Conservation (phyloP, 2,329 filamentous ascomycete species). For the Aspergillus flavus region DNA sequence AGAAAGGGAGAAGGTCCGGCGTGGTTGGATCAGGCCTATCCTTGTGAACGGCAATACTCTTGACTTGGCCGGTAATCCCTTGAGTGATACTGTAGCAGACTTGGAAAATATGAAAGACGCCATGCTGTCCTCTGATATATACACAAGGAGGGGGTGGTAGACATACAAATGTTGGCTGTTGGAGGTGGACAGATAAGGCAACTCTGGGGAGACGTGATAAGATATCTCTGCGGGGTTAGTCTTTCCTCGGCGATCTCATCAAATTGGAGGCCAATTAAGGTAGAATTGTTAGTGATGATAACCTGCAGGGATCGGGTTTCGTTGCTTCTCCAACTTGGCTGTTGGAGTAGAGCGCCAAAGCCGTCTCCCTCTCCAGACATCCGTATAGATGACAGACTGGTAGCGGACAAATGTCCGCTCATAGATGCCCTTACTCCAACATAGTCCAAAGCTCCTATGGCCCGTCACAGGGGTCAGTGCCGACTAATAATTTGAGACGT, state of each 20-base stretch:
- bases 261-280: slow-evolving; percentile 14
- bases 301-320: background rate
- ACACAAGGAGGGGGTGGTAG: background rate
- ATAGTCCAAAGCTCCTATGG: background rate
- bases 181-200: slow-evolving; percentile 12
- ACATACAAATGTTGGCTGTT: background rate
- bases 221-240: slow-evolving; percentile 13
- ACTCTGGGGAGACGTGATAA: slow-evolving; percentile 13
- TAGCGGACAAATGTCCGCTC: slow-evolving; percentile 10
- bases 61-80: slow-evolving; percentile 7
- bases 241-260: slow-evolving; percentile 18
- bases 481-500: background rate
- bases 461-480: no score
- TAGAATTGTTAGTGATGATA: background rate
- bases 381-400: background rate
- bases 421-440: background rate
- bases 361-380: background rate
- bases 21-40: slow-evolving; percentile 6
- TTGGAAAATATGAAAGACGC: slow-evolving; percentile 3
- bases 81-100: background rate
- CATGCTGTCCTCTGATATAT: slow-evolving; percentile 11
- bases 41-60: slow-evolving; percentile 1
- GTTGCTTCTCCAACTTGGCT: slow-evolving; percentile 12
- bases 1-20: slow-evolving; percentile 18
- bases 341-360: slow-evolving; percentile 8